These are phyloP conservation scores for Geotrichum klebahnii DNA, from an alignment of 1,139 yeast genomes.

Conservation along the genomic window DNA sequence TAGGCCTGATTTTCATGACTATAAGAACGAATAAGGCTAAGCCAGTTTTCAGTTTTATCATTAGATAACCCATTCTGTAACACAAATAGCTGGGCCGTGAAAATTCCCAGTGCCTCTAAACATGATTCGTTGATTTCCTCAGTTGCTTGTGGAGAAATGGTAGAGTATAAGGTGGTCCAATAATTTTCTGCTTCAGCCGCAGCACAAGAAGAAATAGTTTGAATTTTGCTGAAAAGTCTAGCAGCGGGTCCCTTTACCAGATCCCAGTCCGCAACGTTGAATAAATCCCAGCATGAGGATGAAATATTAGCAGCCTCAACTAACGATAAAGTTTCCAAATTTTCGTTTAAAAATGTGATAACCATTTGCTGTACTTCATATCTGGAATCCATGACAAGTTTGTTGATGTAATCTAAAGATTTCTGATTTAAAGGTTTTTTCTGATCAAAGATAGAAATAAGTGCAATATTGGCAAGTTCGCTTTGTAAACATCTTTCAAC, in stretches of 20 bases:
- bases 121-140: conserved; percentile 50
- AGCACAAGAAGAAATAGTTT: conserved; percentile 15
- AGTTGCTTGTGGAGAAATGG: conserved; percentile 36
- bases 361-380: conserved; percentile 52
- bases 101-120: conserved; percentile 50
- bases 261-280: conserved; percentile 40
- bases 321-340: conserved; percentile 17
- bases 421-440: not conserved
- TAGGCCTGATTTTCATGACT: conserved; percentile 46
- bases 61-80: conserved; percentile 3
- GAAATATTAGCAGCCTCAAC: conserved; percentile 15
- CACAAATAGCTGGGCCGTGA: conserved; percentile 32
- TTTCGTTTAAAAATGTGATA: conserved; percentile 35
- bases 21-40: conserved; percentile 35
- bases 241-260: conserved; percentile 46
- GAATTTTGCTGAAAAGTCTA: conserved; percentile 39
- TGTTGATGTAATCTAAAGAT: conserved; percentile 12
- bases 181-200: conserved; percentile 22
- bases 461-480: conserved; percentile 19
- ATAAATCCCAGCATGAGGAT: conserved; percentile 38
- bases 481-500: conserved; percentile 20
- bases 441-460: conserved; percentile 4
- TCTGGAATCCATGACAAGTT: conserved; percentile 15
- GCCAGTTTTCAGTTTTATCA: conserved; percentile 36
- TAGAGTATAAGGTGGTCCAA: conserved; percentile 32